These are phyloP conservation scores for Ustilago nuda DNA, from an alignment of 1,284 basidiomycete genomes.

Conservation along the genomic window DNA sequence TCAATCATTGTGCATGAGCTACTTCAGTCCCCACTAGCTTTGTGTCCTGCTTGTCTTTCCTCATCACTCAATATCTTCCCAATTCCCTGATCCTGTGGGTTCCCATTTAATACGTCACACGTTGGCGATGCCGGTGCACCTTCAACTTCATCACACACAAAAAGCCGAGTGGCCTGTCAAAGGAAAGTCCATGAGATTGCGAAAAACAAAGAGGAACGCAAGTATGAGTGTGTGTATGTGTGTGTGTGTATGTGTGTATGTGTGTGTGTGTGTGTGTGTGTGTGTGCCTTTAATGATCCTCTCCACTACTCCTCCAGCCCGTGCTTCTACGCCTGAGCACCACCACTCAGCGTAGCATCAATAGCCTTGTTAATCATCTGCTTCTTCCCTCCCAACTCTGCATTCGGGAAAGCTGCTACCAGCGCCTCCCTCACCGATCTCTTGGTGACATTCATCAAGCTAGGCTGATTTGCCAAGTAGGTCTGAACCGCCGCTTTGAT, in stretches of 20 bases:
- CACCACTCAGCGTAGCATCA: conserved; percentile 64
- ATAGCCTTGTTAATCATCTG: conserved; percentile 65
- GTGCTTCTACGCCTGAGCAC: conserved; percentile 35
- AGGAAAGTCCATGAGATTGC: conserved; percentile 22
- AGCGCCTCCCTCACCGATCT: conserved; percentile 65
- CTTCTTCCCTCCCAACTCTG: conserved; percentile 56
- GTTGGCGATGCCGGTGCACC: too few relatives aligned
- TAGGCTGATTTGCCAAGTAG: conserved; percentile 65
- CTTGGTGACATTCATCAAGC: conserved; percentile 67
- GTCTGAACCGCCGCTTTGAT: conserved; percentile 56
- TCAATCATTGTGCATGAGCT: too few relatives aligned
- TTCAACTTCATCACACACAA: too few relatives aligned
- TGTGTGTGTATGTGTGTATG: background rate
- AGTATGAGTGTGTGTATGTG: conserved; percentile 3
- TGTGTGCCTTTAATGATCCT: background rate
- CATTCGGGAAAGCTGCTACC: conserved; percentile 65
- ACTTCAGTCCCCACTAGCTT: too few relatives aligned
- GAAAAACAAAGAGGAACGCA: conserved; percentile 5
- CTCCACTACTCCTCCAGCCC: background rate
- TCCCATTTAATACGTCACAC: too few relatives aligned
- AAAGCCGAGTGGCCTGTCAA: too few relatives aligned
- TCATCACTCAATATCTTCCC: too few relatives aligned
- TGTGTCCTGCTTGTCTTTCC: too few relatives aligned
- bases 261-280: background rate
- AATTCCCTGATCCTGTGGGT: too few relatives aligned